Evolutionary conservation across 345 rosid species (phyloP), one percentile per base, ranked within the genome.

Genomic region (Euphorbia pulcherrima): DNA sequence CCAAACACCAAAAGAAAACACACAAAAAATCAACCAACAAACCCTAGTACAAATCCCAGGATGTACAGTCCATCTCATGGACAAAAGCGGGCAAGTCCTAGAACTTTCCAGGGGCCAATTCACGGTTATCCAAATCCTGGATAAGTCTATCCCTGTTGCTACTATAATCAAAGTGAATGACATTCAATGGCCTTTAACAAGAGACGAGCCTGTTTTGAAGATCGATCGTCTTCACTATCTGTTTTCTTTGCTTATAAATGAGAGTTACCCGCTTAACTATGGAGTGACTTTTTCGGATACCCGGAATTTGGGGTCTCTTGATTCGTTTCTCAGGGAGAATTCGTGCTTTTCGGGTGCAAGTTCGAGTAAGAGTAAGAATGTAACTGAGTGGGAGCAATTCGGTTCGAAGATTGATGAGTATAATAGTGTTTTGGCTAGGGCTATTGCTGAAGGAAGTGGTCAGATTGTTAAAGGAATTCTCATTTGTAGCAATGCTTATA

Each of bases 31-130:
- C 61, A 77, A 64, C 61, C 88, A 83, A 48, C 79, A 92, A 52
- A 62, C 77, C 66, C 77, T 90, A 2, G 58, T 92, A 35, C 84
- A 67, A 14, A 68, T 92, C 60, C 90, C 92, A 13, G 83, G 76
- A 68, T 88, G 96, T 80, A 79, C 73, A 6, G 97, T 80, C 68
- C 87, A 88, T 68, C 81, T 92, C 24, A 81, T 90, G 83, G 87
- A 83, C 20, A 85, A 74, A 57, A 90, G 92, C 17, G 95, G 18
- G 17, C 17, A 88, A 60, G 87, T 92, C 1, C 29, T 85, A 53
- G 90, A 92, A 72, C 85, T 92, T 6, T 83, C 83, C 28, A 74
- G 53, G 3, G 92, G 93, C 17, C 86, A 83, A 26, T 90, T 90
- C 87, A 78, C 72, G 18, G 83, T 92, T 51, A 65, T 82, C 65